Evolutionary conservation across 305 asterid species (phyloP).

Genomic region (Fraxinus floribunda): DNA sequence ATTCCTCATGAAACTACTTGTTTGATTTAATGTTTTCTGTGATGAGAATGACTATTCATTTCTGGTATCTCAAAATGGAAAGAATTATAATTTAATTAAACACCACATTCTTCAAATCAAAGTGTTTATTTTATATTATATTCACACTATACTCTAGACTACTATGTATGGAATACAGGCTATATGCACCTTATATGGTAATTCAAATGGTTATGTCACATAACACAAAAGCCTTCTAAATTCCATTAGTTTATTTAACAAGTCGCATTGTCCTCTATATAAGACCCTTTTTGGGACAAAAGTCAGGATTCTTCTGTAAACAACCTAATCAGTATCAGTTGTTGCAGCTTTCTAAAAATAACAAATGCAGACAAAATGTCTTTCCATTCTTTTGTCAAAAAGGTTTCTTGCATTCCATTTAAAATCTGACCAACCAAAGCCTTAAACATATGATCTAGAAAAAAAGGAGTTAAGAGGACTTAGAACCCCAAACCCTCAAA

Average conservation of each 20-base stretch:
- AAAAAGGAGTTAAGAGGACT: conserved; percentile 6
- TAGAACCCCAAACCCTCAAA: not conserved
- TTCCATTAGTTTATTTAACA: not conserved
- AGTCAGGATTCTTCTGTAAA: not conserved
- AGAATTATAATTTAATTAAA: not conserved
- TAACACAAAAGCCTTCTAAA: not conserved
- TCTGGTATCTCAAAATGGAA: not conserved
- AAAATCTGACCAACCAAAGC: not conserved
- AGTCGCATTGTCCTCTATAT: not conserved
- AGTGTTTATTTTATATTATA: not conserved
- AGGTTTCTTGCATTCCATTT: not conserved
- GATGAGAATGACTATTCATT: not conserved
- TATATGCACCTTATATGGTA: not conserved
- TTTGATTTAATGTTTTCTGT: not conserved
- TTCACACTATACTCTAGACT: not conserved
- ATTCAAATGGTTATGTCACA: not conserved
- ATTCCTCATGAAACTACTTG: not conserved
- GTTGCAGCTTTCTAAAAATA: not conserved
- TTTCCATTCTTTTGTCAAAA: not conserved
- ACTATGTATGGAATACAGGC: not conserved
- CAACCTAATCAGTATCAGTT: not conserved
- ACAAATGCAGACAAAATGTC: not conserved
- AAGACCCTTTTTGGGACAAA: not conserved
- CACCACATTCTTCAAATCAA: not conserved
- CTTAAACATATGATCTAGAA: conserved; percentile 4